These are phyloP conservation scores for Botrytis cinerea DNA, from an alignment of 2,329 filamentous ascomycete genomes.

Conservation along the genomic window DNA sequence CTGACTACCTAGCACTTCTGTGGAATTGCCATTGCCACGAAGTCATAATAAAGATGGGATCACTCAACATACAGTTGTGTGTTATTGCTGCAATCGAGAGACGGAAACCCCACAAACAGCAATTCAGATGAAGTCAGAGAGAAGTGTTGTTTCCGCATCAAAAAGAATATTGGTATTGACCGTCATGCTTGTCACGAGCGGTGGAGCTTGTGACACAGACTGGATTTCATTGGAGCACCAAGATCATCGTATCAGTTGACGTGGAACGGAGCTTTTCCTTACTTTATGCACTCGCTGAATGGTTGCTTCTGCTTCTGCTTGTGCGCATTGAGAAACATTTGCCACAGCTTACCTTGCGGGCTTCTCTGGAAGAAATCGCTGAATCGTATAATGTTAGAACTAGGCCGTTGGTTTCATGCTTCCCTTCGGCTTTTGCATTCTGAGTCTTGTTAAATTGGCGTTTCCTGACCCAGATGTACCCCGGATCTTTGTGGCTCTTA, in stretches of 20 bases:
- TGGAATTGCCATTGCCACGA: background rate
- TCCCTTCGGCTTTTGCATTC: background rate
- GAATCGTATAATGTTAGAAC: background rate
- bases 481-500: constrained; percentile 2
- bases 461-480: background rate
- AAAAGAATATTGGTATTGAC: constrained; percentile 3
- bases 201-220: constrained; percentile 9
- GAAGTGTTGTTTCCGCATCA: constrained; percentile 16
- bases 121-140: background rate
- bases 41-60: background rate
- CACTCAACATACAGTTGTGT: background rate
- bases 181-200: constrained; percentile 9
- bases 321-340: background rate
- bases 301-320: constrained; percentile 1
- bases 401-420: background rate
- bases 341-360: background rate
- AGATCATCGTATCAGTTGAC: constrained; percentile 22
- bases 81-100: background rate
- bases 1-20: background rate
- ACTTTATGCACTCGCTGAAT: constrained; percentile 19
- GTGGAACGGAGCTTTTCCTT: background rate
- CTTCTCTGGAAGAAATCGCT: background rate
- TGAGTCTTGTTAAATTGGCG: background rate
- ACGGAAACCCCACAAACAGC: background rate
- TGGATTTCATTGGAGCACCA: constrained; percentile 13